Base-by-base conservation (phyloP, 1,139 yeast species). In the Yamadazyma conglobata region DNA sequence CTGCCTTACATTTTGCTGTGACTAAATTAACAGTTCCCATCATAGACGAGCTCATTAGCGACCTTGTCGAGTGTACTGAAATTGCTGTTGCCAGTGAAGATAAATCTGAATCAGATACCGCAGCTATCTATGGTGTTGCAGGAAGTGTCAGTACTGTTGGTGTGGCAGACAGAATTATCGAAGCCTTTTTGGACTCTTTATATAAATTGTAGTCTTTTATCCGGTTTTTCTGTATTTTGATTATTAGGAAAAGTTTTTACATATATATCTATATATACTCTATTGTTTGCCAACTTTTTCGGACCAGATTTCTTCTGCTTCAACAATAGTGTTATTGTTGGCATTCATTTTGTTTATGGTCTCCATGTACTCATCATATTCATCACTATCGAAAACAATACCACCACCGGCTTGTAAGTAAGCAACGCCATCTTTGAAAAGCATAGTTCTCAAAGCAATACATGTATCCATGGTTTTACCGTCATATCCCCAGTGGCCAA, bases 321-420 rank as follows among this genome's bases (percentile, higher is more conserved):
- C 88, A 17, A 81, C 79, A 50, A 91, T 82, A 11, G 96, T 87
- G 42, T 79, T 77, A 56, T 83, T 82, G 61, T 91, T 91, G 38
- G 97, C 94, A 64, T 74, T 79, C 95, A 93, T 88, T 64, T 91
- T 91, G 70, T 91, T 91, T 82, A 91, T 81, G 2, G 98, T 91
- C 65, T 91, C 98, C 34, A 88, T 65, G 56, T 89, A 91, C 64
- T 91, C 98, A 40, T 91, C 98, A 49, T 82, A 80, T 37, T 93
- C 95, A 54, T 91, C 96, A 43, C 95, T 84, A 56, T 91, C 98
- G 53, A 70, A 81, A 19, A 91, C 98, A 55, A 91, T 91, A 37
- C 98, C 98, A 32, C 98, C 98, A 44, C 98, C 98, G 3, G 98
- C 97, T 65, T 91, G 98, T 46, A 91, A 70, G 51, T 88, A 91